A percentile compares a stretch with the other conserved stretches of the same genome.
phyloP scores from a whole-genome alignment of 2,329 filamentous ascomycete genomes.

The Cryphonectria japonica region DNA sequence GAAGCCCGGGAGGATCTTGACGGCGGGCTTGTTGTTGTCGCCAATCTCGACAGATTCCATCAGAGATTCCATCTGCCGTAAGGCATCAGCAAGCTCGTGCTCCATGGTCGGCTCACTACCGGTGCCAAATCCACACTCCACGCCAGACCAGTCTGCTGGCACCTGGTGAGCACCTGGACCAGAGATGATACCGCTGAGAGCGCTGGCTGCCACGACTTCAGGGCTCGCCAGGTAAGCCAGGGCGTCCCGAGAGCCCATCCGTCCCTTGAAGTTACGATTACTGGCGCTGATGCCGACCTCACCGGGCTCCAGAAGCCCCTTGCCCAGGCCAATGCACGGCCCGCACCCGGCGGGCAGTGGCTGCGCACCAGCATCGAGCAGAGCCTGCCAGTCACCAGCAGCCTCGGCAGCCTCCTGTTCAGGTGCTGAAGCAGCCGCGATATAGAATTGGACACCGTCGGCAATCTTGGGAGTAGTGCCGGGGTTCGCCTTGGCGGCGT shows the following conservation, averaged over 20 bases:
- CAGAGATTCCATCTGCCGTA: background rate
- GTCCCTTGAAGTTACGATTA: slow-evolving; percentile 90
- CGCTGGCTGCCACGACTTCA: slow-evolving; percentile 90
- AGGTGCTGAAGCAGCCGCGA: slow-evolving; percentile 79
- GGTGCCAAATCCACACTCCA: slow-evolving; percentile 40
- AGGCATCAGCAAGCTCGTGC: background rate
- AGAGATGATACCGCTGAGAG: slow-evolving; percentile 68
- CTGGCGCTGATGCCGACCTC: slow-evolving; percentile 83
- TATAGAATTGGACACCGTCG: slow-evolving; percentile 80
- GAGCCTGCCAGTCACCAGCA: slow-evolving; percentile 80
- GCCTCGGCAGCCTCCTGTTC: slow-evolving; percentile 82
- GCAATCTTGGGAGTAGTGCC: slow-evolving; percentile 72
- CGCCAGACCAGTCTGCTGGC: slow-evolving; percentile 59
- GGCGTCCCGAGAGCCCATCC: slow-evolving; percentile 81
- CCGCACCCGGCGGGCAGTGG: slow-evolving; percentile 73
- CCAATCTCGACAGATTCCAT: background rate
- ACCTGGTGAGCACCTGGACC: slow-evolving; percentile 77
- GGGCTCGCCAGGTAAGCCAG: slow-evolving; percentile 87
- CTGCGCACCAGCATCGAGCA: slow-evolving; percentile 75
- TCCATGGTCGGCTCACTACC: background rate
- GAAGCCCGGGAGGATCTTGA: slow-evolving; percentile 66
- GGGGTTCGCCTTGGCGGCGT: slow-evolving; percentile 57
- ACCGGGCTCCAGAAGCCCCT: slow-evolving; percentile 76
- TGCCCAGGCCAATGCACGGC: slow-evolving; percentile 81
- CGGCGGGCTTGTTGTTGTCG: background rate